Evolutionary conservation across 2,329 filamentous ascomycete genomes (phyloP), one percentile per base, ranked within the genome.

Genomic region (Ophiostoma perfectum): DNA sequence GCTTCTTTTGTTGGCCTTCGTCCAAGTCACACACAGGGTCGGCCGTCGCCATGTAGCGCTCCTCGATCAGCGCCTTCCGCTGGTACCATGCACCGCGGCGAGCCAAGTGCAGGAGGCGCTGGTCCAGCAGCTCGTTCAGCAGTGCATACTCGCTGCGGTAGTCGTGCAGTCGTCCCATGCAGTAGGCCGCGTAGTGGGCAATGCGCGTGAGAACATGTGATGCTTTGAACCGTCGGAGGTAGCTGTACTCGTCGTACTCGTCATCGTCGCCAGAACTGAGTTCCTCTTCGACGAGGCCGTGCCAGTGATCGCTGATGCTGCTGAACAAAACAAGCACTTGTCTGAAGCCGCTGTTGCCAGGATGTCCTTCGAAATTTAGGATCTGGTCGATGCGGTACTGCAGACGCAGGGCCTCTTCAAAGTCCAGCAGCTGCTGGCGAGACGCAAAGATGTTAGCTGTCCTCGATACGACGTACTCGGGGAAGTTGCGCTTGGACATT

Each of bases 131-230:
- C 74, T 95, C 91, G 0, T 79, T 82, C 1, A 97, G 80, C 0
- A 97, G 79, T 2, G 83, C 80, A 75, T 97, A 88, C 75, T 99
- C 95, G 39, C 86, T 85, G 68, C 82, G 82, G 76, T 98, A 87
- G 64, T 93, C 82, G 75, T 97, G 97, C 71, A 94, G 86, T 41
- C 92, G 89, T 0, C 90, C 93, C 16, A 96, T 84, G 1, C 93
- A 88, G 68, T 88, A 86, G 0, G 90, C 86, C 3, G 90, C 90
- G 77, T 98, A 98, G 78, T 97, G 93, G 3, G 97, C 84, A 70
- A 99, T 93, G 11, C 95, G 86, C 0, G 95, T 98, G 74, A 97
- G 97, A 0, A 96, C 90, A 84, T 96, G 96, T 0, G 90, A 93
- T 0, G 94, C 92, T 1, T 90, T 96, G 72, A 99, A 93, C 0